Conservation (phyloP, 306 rosid species). For the Acacia crassicarpa region DNA sequence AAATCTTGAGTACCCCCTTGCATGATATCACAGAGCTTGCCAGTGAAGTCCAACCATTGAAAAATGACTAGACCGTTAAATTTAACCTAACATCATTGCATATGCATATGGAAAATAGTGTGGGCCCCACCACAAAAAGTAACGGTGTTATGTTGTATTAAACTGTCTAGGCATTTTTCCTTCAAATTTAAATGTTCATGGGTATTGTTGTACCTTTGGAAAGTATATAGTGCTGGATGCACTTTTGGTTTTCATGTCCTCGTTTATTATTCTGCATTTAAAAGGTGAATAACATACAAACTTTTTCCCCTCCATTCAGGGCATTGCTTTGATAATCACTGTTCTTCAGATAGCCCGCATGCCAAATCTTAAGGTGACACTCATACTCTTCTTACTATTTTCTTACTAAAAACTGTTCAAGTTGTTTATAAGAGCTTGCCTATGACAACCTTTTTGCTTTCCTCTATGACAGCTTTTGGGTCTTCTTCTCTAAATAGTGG, state of each 20-base stretch:
- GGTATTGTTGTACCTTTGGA: too few relatives aligned
- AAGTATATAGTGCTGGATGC: too few relatives aligned
- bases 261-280: too few relatives aligned
- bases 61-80: too few relatives aligned
- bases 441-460: conserved; percentile 6
- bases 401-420: not conserved
- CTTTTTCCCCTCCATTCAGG: conserved; percentile 38
- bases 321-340: conserved; percentile 71
- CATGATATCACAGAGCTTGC: not conserved
- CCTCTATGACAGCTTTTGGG: conserved; percentile 96
- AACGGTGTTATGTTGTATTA: too few relatives aligned
- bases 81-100: too few relatives aligned
- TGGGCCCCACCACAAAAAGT: too few relatives aligned
- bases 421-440: not conserved
- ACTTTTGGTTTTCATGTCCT: too few relatives aligned
- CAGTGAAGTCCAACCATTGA: not conserved
- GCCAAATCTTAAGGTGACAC: conserved; percentile 96
- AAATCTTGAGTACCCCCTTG: not conserved
- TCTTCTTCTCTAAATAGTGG: conserved; percentile 87
- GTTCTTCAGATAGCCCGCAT: conserved; percentile 97
- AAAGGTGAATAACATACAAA: too few relatives aligned
- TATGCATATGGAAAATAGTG: too few relatives aligned
- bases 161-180: too few relatives aligned
- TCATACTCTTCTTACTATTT: not conserved
- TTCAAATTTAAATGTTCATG: too few relatives aligned